Percentiles rank a stretch among this genome's conserved stretches.
These are phyloP conservation scores for Ceratocystis ficicola DNA, from an alignment of 2,329 filamentous ascomycete species.

Conservation along the genomic window DNA sequence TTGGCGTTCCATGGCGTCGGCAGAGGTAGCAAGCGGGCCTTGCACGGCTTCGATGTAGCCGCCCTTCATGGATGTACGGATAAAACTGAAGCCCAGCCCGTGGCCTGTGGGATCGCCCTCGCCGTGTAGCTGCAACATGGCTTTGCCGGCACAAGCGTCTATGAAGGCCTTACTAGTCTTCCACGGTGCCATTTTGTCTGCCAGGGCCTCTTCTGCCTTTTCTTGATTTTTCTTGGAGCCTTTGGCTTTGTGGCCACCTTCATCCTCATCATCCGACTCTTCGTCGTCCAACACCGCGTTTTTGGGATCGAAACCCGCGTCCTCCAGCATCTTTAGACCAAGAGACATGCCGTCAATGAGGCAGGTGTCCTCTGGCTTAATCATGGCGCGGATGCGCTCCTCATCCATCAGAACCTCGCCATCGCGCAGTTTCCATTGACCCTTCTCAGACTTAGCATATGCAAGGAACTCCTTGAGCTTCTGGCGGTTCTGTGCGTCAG, in stretches of 20 bases:
- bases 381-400: slow-evolving; percentile 68
- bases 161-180: slow-evolving; percentile 94
- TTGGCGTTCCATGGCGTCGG: slow-evolving; percentile 77
- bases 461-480: slow-evolving; percentile 94
- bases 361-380: slow-evolving; percentile 91
- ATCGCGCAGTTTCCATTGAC: slow-evolving; percentile 64
- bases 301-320: slow-evolving; percentile 69
- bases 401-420: slow-evolving; percentile 70
- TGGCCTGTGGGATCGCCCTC: slow-evolving; percentile 90
- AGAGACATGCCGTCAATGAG: slow-evolving; percentile 94
- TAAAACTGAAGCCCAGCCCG: slow-evolving; percentile 90
- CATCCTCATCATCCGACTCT: slow-evolving; percentile 38
- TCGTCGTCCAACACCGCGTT: slow-evolving; percentile 53
- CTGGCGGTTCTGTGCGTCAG: slow-evolving; percentile 87
- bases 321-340: slow-evolving; percentile 77
- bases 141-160: slow-evolving; percentile 84
- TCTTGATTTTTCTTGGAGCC: slow-evolving; percentile 36
- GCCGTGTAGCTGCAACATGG: slow-evolving; percentile 90
- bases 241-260: slow-evolving; percentile 31
- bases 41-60: slow-evolving; percentile 76
- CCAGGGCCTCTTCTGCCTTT: slow-evolving; percentile 56
- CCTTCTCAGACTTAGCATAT: slow-evolving; percentile 77
- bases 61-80: slow-evolving; percentile 97
- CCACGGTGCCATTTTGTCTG: slow-evolving; percentile 89
- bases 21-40: slow-evolving; percentile 52